Evolutionary conservation across 2,329 filamentous ascomycete genomes (phyloP), one percentile per base, ranked within the genome.

Genomic region (Akanthomyces uredinophilus): DNA sequence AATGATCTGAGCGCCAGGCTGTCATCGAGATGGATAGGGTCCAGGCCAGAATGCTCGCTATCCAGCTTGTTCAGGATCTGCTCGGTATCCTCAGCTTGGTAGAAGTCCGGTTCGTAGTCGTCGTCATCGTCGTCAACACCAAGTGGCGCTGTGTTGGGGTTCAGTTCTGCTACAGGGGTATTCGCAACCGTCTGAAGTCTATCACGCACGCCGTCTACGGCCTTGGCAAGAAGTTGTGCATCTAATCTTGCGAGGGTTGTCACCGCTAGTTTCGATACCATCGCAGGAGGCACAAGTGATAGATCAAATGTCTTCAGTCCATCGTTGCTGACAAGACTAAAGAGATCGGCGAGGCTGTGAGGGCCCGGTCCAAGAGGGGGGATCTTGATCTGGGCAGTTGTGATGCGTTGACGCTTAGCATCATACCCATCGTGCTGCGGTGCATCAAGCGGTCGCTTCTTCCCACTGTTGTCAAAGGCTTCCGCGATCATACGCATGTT

Each of bases 31-130:
- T 64, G 68, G 4, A 71, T 60, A 11, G 66, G 62, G 22, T 72
- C 68, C 7, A 70, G 66, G 1, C 83, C 81, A 4, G 85, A 78
- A n/a, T 87, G 82, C 5, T 87, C 81, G 64, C 85, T 85, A 70
- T 94, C 90, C 16, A 92, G 80, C 71, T 90, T 90, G 73, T 94
- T 91, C 54, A 89, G 76, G 37, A 91, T 87, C 70, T 94, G 90
- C 69, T 92, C 89, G 1, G 85, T 85, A 66, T 91, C 87, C 72
- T 96, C 91, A 41, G 87, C 85, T 10, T 89, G 83, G 63, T 88
- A 86, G 67, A 92, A 92, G 70, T 96, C 90, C 0, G 94, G 93
- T 69, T 97, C 94, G 70, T 97, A 97, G 68, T 96, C 91, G 63
- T 79, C 77, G 50, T 96, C 92, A 22, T 96, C 93, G 47, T 96